Evolutionary conservation across 2,329 filamentous ascomycete species (phyloP).

Genomic region (Xylariaceae sp.): DNA sequence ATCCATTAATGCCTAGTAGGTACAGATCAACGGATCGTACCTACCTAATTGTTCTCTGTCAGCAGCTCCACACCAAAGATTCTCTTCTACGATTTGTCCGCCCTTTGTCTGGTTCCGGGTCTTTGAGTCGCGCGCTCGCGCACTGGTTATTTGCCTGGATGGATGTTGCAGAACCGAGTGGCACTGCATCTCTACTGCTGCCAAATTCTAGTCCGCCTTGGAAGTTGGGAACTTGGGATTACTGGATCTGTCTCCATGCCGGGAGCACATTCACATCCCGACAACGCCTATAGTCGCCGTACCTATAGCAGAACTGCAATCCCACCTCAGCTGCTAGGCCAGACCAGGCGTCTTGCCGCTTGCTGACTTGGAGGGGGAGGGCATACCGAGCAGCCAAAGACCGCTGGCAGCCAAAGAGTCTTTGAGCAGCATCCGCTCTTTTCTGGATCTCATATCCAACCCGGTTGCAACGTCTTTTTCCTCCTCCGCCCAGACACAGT

Average conservation of each 20-base stretch:
- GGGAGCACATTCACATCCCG: constrained; percentile 6
- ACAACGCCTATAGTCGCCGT: constrained; percentile 1
- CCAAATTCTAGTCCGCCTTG: constrained; percentile 1
- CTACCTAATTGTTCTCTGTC: too few relatives aligned
- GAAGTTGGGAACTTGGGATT: too few relatives aligned
- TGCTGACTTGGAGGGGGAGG: background rate
- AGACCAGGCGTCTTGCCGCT: background rate
- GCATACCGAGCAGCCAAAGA: constrained; percentile 10
- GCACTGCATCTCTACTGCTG: constrained; percentile 11
- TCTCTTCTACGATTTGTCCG: background rate
- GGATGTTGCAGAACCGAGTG: constrained; percentile 3
- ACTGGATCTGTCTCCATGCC: constrained; percentile 11
- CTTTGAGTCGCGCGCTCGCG: constrained; percentile 10
- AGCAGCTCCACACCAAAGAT: background rate
- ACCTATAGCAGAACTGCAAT: constrained; percentile 7
- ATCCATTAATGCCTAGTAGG: too few relatives aligned
- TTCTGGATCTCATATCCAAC: constrained; percentile 12
- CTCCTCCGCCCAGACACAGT: constrained; percentile 12
- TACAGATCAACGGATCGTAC: constrained; percentile 3
- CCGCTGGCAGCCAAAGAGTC: constrained; percentile 17
- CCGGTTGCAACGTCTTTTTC: constrained; percentile 16
- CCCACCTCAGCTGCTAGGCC: constrained; percentile 13
- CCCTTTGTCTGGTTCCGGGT: constrained; percentile 1
- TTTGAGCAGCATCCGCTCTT: constrained; percentile 15
- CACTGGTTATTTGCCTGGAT: constrained; percentile 2